Conservation (phyloP, 257 asterid species). For the Solanum tarijense region DNA sequence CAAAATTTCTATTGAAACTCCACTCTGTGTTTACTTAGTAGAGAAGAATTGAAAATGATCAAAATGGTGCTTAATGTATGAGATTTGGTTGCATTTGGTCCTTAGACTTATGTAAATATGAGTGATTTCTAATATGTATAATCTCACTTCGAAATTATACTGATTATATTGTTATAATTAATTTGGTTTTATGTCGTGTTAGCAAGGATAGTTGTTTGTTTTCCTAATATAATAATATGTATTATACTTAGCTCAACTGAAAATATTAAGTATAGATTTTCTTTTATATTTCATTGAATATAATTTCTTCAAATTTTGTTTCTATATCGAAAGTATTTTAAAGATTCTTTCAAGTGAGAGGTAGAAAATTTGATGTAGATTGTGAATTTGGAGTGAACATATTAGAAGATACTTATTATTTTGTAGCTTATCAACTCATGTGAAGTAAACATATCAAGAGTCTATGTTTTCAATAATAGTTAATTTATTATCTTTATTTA, state of each 20-base stretch:
- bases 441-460: no score
- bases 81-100: not conserved
- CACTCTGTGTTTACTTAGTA: not conserved
- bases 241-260: not conserved
- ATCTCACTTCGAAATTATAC: no score
- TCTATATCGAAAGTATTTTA: no score
- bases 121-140: not conserved
- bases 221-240: no score
- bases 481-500: no score
- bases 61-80: not conserved
- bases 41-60: not conserved
- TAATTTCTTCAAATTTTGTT: no score
- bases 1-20: not conserved
- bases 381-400: no score
- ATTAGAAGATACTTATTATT: no score
- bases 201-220: not conserved
- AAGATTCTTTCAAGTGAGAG: not conserved
- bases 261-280: no score
- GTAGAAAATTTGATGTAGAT: not conserved
- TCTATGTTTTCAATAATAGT: no score
- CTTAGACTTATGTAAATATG: not conserved
- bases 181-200: not conserved
- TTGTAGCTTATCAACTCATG: no score
- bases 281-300: not conserved
- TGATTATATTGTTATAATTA: not conserved